These are phyloP conservation scores for Gorgonomyces haynaldii DNA, from an alignment of 192 early-diverging fungal species.

Conservation along the genomic window DNA sequence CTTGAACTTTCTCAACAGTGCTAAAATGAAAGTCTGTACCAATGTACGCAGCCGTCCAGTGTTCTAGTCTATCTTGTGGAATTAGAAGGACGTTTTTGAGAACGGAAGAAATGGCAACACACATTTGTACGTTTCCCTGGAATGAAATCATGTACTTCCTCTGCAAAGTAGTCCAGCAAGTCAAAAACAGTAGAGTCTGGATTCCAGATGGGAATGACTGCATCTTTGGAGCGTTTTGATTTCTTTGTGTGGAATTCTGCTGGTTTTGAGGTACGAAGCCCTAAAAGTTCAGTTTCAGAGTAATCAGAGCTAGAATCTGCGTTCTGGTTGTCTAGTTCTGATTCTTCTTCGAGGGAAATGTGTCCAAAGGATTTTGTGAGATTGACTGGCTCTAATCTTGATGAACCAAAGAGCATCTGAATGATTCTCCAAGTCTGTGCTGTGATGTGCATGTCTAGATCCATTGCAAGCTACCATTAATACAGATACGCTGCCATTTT, in stretches of 20 bases:
- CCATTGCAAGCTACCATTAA: constrained; percentile 40
- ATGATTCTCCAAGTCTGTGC: constrained; percentile 70
- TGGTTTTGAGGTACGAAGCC: too few species aligned
- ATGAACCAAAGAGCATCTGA: constrained; percentile 43
- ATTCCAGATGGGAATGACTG: constrained; percentile 24
- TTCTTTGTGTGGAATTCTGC: too few species aligned
- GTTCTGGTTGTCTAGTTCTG: too few species aligned
- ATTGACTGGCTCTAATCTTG: constrained; percentile 15
- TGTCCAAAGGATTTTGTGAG: constrained; percentile 13
- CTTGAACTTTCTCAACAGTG: constrained; percentile 58
- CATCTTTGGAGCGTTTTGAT: too few species aligned
- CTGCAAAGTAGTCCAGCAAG: constrained; percentile 59
- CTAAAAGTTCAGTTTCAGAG: too few species aligned
- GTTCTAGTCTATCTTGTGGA: constrained; percentile 35
- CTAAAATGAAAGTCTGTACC: too few species aligned
- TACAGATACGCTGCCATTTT: constrained; percentile 45
- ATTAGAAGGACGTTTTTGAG: constrained; percentile 34
- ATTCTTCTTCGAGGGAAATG: too few species aligned
- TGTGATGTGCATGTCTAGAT: constrained; percentile 44
- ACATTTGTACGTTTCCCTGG: constrained; percentile 68
- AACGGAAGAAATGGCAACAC: constrained; percentile 53
- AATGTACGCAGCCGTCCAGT: constrained; percentile 62
- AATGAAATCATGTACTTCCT: constrained; percentile 36
- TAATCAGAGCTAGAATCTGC: too few species aligned
- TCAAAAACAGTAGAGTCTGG: constrained; percentile 34